phyloP scores from a whole-genome alignment of 2,329 filamentous ascomycete genomes.

The Beauveria asiatica region DNA sequence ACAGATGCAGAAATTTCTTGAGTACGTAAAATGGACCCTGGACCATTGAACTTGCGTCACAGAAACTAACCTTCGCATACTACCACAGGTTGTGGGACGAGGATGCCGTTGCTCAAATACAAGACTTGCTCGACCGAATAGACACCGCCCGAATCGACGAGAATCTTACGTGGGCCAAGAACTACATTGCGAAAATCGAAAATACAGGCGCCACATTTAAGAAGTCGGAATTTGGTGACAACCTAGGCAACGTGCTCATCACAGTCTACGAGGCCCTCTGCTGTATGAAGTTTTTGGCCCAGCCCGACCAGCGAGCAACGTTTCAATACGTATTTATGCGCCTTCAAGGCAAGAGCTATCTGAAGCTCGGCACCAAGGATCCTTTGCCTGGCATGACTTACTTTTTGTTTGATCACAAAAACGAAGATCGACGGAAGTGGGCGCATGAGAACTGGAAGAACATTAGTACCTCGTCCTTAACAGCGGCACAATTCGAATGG shows the following conservation, averaged over 20 bases:
- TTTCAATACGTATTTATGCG: slow-evolving; percentile 81
- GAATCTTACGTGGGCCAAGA: slow-evolving; percentile 48
- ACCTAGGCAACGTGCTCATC: slow-evolving; percentile 55
- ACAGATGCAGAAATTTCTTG: slow-evolving; percentile 53
- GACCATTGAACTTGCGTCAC: slow-evolving; percentile 12
- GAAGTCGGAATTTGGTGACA: slow-evolving; percentile 36
- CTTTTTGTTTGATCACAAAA: slow-evolving; percentile 62
- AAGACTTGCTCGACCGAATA: slow-evolving; percentile 47
- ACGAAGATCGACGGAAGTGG: slow-evolving; percentile 45
- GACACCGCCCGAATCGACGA: slow-evolving; percentile 54
- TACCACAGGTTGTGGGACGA: slow-evolving; percentile 36
- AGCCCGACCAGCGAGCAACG: slow-evolving; percentile 41
- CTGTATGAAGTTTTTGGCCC: slow-evolving; percentile 65
- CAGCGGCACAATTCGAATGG: slow-evolving; percentile 75
- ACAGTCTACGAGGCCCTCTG: slow-evolving; percentile 84
- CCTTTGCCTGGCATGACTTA: slow-evolving; percentile 75
- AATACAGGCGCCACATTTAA: slow-evolving; percentile 37
- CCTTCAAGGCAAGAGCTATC: slow-evolving; percentile 61
- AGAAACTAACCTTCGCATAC: slow-evolving; percentile 12
- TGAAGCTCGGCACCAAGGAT: slow-evolving; percentile 63
- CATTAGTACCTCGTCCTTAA: slow-evolving; percentile 52
- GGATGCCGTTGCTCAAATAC: slow-evolving; percentile 41
- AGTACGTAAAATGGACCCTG: slow-evolving; percentile 33
- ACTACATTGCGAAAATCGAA: slow-evolving; percentile 45
- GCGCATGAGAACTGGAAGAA: slow-evolving; percentile 31